Base-by-base conservation (phyloP, 768 basidiomycete species). In the Mycena latifolia region DNA sequence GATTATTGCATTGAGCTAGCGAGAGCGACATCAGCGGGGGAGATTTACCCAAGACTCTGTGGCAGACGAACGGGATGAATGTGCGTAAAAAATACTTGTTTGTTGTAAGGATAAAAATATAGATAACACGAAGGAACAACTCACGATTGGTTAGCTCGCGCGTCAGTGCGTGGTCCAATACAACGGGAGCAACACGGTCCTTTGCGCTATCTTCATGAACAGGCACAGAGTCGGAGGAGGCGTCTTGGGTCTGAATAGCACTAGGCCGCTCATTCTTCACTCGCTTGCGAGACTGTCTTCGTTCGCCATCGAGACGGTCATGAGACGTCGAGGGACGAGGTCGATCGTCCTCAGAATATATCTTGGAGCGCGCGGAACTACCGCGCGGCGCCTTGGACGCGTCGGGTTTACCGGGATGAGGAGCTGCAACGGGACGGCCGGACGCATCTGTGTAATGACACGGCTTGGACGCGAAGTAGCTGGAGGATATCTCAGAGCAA, bases 391-490 rank as follows among this genome's bases (percentile, higher is more conserved):
- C 60, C 59, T 62, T 72, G 55, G 59, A 70, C 57, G 73, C 71
- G 61, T 86, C 86, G 56, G 81, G 76, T 69, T 82, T 85, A 72
- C 82, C 80, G 11, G 79, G 83, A 65, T 85, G 79, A 58, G 83
- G 93, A 69, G 93, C 92, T 43, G 92, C 90, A 14, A 94, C 93
- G n/a, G 88, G 84, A 50, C 91, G 89, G 37, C 93, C 93, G 24
- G 89, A 85, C 25, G 92, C 83, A 67, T 94, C 92, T 12, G 92
- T 93, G 76, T 94, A 94, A 2, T 89, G 88, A 77, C 93, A 94
- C 33, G 86, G 80, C 77, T 94, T 94, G 69, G 89, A 90, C 64
- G 93, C 92, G 75, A 90, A 94, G 75, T 88, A 93, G 72, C 92
- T 94, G 74, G 31, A 60, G n/a, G 53, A 48, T 24, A 53, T 53